Base-by-base conservation (phyloP, 768 basidiomycete species). In the Russula sp. region DNA sequence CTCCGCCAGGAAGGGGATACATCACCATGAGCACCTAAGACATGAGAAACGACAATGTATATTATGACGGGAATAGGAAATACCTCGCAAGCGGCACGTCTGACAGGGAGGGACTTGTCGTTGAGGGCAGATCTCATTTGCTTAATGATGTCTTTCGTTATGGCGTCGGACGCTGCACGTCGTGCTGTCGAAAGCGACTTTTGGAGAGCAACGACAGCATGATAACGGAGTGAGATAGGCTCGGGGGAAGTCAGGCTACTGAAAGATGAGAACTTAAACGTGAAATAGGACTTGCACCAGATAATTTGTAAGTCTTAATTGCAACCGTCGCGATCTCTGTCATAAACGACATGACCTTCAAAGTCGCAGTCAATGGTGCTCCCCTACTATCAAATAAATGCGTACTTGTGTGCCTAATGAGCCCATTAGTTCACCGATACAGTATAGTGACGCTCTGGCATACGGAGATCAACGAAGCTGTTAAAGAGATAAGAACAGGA, bases 331-430 rank as follows among this genome's bases (percentile, higher is more conserved):
- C 77, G 38, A 95, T 89, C 72, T 98, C 96, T 32, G 87, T 82
- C 85, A 95, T 89, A 69, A 94, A 89, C 0, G 94, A 97, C 94
- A 98, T 96, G 73, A 94, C 86, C 92, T 98, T 57, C 38, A 16
- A 36, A n/a, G 28, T 16, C 2, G n/a, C 8, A 22, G 49, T 57
- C n/a, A 55, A 48, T 57, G 67, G 1, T 55, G 36, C 32, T 20
- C 42, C 55, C 42, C 46, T 11, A 18, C n/a, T 13, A 48, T 18
- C 65, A 48, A 26, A n/a, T 36, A 52, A 4, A 52, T 14, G 71
- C 87, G 61, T 72, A 90, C 94, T 78, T 97, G 91, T 5, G 87
- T 80, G 5, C 96, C 96, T 72, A 88, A 91, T 7, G 78, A 79
- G 30, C 78, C 82, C 90, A 98, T 98, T 9, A 98, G 75, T 72